phyloP scores from a whole-genome alignment of 257 asterid genomes.

The Verbascum thapsus region DNA sequence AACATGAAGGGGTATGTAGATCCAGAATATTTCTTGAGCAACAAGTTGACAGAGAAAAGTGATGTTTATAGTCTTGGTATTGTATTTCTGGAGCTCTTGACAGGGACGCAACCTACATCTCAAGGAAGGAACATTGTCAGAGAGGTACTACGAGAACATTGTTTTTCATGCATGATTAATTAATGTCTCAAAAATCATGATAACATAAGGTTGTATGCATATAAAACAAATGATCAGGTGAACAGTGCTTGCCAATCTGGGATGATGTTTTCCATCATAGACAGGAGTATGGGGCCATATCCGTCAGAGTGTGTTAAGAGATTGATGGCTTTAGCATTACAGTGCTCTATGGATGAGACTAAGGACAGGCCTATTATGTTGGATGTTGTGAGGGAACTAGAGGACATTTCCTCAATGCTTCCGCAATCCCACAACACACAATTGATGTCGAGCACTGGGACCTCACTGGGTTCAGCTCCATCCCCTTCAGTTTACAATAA shows the following conservation, averaged over 20 bases:
- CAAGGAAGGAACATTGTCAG: constrained; percentile 85
- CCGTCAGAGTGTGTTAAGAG: constrained; percentile 60
- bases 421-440: constrained; percentile 39
- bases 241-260: constrained; percentile 65
- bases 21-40: constrained; percentile 81
- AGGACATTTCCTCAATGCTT: constrained; percentile 51
- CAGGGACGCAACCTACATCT: constrained; percentile 85
- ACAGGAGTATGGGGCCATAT: constrained; percentile 72
- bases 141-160: constrained; percentile 50
- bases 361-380: constrained; percentile 67
- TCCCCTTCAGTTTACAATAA: constrained; percentile 35
- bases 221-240: constrained; percentile 41
- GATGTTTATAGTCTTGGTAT: constrained; percentile 89
- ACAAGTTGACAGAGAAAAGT: constrained; percentile 78
- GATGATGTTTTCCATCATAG: constrained; percentile 62
- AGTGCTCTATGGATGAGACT: constrained; percentile 71
- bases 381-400: constrained; percentile 81
- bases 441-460: constrained; percentile 32
- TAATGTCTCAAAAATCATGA: too few relatives aligned
- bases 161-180: neutral
- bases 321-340: constrained; percentile 63
- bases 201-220: neutral
- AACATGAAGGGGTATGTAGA: constrained; percentile 81
- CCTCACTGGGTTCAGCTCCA: constrained; percentile 39
- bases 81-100: constrained; percentile 78